Evolutionary conservation across 129 eudicot species (phyloP).

Genomic region (Calendula officinalis): DNA sequence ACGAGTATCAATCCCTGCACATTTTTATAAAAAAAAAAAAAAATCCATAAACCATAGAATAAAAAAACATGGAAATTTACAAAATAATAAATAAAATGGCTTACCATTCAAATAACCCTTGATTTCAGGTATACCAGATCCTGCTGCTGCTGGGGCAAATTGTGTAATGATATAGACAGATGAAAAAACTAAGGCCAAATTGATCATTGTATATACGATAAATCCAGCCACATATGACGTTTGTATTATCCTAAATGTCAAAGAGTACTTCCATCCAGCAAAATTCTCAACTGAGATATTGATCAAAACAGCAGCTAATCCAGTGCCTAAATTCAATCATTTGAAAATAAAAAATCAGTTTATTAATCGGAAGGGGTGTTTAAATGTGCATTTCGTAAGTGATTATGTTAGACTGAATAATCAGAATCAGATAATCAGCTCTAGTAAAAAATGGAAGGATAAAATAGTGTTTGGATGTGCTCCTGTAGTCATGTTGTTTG

Average conservation of each 20-base stretch:
- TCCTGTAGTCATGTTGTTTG: neutral
- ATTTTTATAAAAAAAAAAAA: neutral
- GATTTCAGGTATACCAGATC: slow-evolving; percentile 98
- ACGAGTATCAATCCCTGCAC: slow-evolving; percentile 84
- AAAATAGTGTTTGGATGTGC: neutral
- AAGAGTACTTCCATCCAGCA: slow-evolving; percentile 96
- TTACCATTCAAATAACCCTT: slow-evolving; percentile 98
- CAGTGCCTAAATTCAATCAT: slow-evolving; percentile 65
- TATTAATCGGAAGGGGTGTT: neutral
- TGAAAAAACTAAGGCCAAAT: slow-evolving; percentile 88
- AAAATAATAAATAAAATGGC: neutral
- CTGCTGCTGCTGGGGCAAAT: slow-evolving; percentile 98
- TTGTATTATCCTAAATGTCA: slow-evolving; percentile 75
- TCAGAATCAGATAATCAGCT: neutral
- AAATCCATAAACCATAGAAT: slow-evolving; percentile 8
- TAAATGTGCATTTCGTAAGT: neutral
- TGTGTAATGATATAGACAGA: slow-evolving; percentile 83
- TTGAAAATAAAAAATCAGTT: neutral
- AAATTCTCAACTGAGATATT: slow-evolving; percentile 97
- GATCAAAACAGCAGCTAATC: slow-evolving; percentile 91
- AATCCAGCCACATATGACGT: slow-evolving; percentile 84
- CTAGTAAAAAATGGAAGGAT: neutral
- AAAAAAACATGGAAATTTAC: neutral
- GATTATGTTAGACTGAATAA: slow-evolving; percentile 5
- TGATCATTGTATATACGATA: slow-evolving; percentile 61